Percentiles rank a stretch among this genome's conserved stretches.
phyloP scores from a whole-genome alignment of 805 yeast genomes.

The Danielia reshetovae region DNA sequence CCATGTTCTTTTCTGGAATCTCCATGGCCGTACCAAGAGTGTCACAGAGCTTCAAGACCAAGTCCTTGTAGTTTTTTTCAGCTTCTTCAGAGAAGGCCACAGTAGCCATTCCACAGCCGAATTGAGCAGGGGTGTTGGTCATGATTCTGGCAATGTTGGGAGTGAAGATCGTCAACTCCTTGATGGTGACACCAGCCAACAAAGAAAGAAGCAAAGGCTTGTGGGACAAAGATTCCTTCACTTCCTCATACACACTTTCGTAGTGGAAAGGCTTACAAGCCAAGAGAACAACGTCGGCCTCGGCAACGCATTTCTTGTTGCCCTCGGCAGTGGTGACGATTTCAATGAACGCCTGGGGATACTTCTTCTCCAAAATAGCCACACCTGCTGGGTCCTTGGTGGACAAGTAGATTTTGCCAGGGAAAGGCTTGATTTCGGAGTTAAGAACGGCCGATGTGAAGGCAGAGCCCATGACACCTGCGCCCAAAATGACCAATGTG shows the following conservation, averaged over 20 bases:
- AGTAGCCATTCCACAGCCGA: constrained; percentile 91
- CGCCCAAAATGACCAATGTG: constrained; percentile 78
- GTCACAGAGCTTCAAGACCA: constrained; percentile 49
- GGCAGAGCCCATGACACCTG: constrained; percentile 96
- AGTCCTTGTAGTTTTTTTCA: constrained; percentile 37
- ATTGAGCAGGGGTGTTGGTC: constrained; percentile 96
- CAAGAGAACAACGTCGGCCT: constrained; percentile 68
- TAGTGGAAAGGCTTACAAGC: constrained; percentile 89
- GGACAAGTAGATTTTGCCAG: constrained; percentile 74
- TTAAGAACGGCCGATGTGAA: constrained; percentile 74
- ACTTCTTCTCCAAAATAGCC: constrained; percentile 46
- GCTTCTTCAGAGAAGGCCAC: constrained; percentile 66
- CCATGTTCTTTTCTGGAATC: constrained; percentile 89
- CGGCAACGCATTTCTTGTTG: constrained; percentile 56
- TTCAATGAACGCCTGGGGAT: constrained; percentile 40
- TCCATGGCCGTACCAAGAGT: constrained; percentile 66
- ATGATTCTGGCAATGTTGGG: constrained; percentile 80
- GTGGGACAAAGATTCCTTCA: constrained; percentile 43
- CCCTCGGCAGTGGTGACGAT: constrained; percentile 38
- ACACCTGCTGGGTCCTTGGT: constrained; percentile 48
- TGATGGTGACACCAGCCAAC: constrained; percentile 90
- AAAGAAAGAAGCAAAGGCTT: constrained; percentile 68
- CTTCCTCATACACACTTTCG: constrained; percentile 52
- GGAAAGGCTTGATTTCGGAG: constrained; percentile 48
- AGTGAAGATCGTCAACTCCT: constrained; percentile 52